Percentiles rank a stretch among this genome's conserved stretches.
phyloP scores from a whole-genome alignment of 441 rosid genomes.

The Pelargonium fulgidum region DNA sequence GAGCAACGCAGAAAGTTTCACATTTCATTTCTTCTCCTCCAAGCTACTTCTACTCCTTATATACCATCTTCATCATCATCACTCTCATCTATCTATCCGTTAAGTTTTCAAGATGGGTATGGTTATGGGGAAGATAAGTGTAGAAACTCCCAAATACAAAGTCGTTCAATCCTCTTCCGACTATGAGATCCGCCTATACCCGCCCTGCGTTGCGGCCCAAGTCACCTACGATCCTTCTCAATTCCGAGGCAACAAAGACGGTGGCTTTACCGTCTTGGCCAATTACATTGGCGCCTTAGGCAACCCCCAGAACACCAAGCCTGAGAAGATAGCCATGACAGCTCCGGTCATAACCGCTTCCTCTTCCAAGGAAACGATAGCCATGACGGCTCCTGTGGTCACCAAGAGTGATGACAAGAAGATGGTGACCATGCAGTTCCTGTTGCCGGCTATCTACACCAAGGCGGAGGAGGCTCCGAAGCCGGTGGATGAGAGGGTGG shows the following conservation, averaged over 20 bases:
- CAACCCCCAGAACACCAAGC: conserved; percentile 63
- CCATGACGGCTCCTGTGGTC: conserved; percentile 3
- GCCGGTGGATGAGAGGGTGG: conserved; percentile 79
- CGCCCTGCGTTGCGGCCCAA: conserved; percentile 60
- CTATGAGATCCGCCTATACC: conserved; percentile 75
- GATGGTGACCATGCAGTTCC: conserved; percentile 80
- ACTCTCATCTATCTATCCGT: background rate
- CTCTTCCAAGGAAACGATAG: conserved; percentile 1
- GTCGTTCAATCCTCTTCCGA: conserved; percentile 37
- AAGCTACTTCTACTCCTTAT: background rate
- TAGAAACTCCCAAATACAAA: conserved; percentile 65
- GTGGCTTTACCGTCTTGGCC: conserved; percentile 68
- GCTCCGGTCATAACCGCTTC: conserved; percentile 66
- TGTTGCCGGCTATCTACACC: conserved; percentile 59
- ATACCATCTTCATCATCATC: background rate
- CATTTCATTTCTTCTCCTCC: background rate
- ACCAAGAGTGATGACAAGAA: conserved; percentile 27
- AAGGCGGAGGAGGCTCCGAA: conserved; percentile 78
- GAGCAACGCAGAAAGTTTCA: no score
- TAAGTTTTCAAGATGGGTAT: conserved; percentile 47
- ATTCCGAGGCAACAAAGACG: conserved; percentile 61
- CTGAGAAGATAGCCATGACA: conserved; percentile 77
- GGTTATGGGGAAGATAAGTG: conserved; percentile 64
- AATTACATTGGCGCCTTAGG: conserved; percentile 82
- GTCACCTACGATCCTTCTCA: conserved; percentile 61